Conservation (phyloP, 179 eudicot species). For the Beta corolliflora region DNA sequence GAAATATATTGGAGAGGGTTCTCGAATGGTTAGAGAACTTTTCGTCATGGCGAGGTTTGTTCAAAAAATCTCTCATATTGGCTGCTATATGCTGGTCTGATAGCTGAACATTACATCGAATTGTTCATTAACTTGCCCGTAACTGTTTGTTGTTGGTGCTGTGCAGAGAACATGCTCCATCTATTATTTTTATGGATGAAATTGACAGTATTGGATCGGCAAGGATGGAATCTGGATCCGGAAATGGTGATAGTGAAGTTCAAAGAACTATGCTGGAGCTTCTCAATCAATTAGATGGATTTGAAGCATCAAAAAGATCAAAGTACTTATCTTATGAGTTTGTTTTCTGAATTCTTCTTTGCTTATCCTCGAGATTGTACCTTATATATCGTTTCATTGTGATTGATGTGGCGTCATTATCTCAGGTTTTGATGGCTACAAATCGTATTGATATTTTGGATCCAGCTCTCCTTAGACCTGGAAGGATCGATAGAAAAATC, state of each 20-base stretch:
- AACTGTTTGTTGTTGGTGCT: constrained; percentile 9
- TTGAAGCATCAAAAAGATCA: constrained; percentile 92
- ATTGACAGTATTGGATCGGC: constrained; percentile 91
- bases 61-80: neutral
- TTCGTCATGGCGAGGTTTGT: constrained; percentile 94
- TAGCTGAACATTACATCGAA: neutral
- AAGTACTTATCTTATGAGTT: constrained; percentile 38
- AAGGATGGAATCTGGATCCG: constrained; percentile 87
- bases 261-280: constrained; percentile 95
- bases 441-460: constrained; percentile 90
- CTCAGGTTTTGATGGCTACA: constrained; percentile 90
- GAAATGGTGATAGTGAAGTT: constrained; percentile 95
- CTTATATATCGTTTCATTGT: neutral
- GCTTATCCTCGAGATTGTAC: neutral
- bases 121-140: neutral
- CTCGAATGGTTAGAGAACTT: constrained; percentile 94
- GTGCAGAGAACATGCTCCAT: constrained; percentile 90
- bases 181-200: constrained; percentile 94
- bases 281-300: constrained; percentile 91
- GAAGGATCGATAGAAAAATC: constrained; percentile 92
- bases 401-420: neutral
- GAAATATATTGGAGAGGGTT: constrained; percentile 93
- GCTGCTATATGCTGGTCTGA: neutral
- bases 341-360: neutral
- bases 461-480: constrained; percentile 96